Conservation (phyloP, 2,329 filamentous ascomycete genomes). For the Ceratocystis colombiana region DNA sequence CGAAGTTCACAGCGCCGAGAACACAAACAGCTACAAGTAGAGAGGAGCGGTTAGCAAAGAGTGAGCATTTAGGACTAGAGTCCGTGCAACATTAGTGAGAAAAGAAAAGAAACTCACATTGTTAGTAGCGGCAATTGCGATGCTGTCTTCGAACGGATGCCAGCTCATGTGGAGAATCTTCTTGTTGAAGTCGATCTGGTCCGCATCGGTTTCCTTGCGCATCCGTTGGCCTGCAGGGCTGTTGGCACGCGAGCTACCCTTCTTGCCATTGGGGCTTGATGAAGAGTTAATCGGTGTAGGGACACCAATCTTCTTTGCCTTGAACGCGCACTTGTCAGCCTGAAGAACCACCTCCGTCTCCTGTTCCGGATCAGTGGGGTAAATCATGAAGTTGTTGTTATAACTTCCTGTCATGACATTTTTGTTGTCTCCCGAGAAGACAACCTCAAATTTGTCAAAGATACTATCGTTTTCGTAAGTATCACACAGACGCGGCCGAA, state of each 20-base stretch:
- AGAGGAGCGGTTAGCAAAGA: conserved; percentile 26
- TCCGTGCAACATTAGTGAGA: background rate
- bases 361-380: conserved; percentile 88
- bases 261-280: conserved; percentile 71
- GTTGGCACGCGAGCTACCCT: conserved; percentile 74
- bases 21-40: conserved; percentile 56
- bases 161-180: conserved; percentile 99
- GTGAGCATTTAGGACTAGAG: background rate
- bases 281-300: conserved; percentile 89
- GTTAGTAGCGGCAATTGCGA: conserved; percentile 97
- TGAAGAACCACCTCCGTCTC: conserved; percentile 96
- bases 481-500: conserved; percentile 86
- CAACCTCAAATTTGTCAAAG: conserved; percentile 99
- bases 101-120: conserved; percentile 59
- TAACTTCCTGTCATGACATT: conserved; percentile 99
- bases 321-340: conserved; percentile 98
- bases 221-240: conserved; percentile 89
- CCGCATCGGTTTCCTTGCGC: conserved; percentile 97
- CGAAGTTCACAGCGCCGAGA: conserved; percentile 55
- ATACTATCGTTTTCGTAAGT: conserved; percentile 99
- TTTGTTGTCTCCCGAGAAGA: conserved; percentile 95
- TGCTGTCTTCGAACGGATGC: conserved; percentile 99
- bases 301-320: conserved; percentile 98
- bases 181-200: conserved; percentile 99
- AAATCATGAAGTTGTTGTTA: conserved; percentile 99